Evolutionary conservation across 106 monocot genomes (phyloP).

Genomic region (Hemerocallis citrina): DNA sequence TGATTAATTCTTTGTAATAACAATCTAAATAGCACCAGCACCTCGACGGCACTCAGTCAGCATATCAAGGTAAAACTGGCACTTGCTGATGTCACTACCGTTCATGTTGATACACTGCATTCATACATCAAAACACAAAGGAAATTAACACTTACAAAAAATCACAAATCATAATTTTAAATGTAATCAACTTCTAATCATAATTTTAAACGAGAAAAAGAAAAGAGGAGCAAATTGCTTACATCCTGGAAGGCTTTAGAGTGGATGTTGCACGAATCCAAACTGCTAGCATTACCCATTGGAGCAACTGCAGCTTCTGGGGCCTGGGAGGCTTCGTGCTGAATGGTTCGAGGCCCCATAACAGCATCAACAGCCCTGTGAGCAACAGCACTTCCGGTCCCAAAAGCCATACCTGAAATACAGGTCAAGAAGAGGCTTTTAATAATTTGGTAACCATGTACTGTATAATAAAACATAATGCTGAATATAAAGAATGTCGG

Average conservation of each 20-base stretch:
- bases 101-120: conserved; percentile 60
- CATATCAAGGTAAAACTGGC: conserved; percentile 79
- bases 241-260: conserved; percentile 92
- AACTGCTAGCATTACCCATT: conserved; percentile 10
- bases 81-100: conserved; percentile 64
- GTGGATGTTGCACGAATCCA: conserved; percentile 70
- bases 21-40: conserved; percentile 12
- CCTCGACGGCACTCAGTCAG: conserved; percentile 58
- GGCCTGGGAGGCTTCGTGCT: conserved; percentile 52
- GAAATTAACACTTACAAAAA: no score
- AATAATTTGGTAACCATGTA: no score
- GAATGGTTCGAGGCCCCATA: conserved; percentile 80
- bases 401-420: conserved; percentile 97
- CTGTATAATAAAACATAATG: no score
- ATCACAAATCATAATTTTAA: no score
- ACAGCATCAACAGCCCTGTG: conserved; percentile 92
- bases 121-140: not conserved
- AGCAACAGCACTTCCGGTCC: conserved; percentile 81
- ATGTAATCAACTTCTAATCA: no score
- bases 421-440: no score
- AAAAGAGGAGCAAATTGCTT: conserved; percentile 10
- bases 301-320: conserved; percentile 35
- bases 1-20: no score
- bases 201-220: no score
- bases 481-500: no score